phyloP scores from a whole-genome alignment of 768 basidiomycete genomes.

The Boletus coccyginus region DNA sequence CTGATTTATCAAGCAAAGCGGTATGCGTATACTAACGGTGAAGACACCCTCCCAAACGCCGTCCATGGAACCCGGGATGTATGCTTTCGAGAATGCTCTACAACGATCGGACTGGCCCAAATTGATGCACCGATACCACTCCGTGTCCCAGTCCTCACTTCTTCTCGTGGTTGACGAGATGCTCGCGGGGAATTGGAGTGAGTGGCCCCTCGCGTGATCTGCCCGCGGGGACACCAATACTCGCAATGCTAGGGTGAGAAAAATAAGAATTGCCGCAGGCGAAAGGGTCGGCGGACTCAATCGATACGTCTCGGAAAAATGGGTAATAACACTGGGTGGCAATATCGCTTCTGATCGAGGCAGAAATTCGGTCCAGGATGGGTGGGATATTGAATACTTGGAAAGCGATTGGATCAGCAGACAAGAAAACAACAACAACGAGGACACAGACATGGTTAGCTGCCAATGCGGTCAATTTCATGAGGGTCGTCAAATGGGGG shows the following conservation, averaged over 20 bases:
- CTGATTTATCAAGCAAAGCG: background rate
- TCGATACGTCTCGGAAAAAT: conserved; percentile 46
- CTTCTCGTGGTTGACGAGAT: conserved; percentile 13
- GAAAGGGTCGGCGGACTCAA: conserved; percentile 62
- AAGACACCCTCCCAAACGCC: conserved; percentile 82
- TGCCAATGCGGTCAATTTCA: conserved; percentile 64
- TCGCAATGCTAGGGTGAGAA: conserved; percentile 49
- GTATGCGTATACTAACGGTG: conserved; percentile 47
- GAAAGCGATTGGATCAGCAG: conserved; percentile 7
- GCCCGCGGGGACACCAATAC: conserved; percentile 6
- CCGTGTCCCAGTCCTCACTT: conserved; percentile 64
- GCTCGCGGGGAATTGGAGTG: conserved; percentile 15
- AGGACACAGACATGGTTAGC: conserved; percentile 53
- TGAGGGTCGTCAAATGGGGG: conserved; percentile 45
- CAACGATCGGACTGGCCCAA: conserved; percentile 32
- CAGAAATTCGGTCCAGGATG: conserved; percentile 57
- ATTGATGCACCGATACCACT: conserved; percentile 60
- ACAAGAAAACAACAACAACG: conserved; percentile 22
- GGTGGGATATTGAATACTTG: conserved; percentile 61
- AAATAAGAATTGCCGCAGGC: conserved; percentile 69
- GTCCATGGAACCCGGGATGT: conserved; percentile 65
- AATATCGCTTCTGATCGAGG: conserved; percentile 30
- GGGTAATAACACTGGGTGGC: conserved; percentile 25
- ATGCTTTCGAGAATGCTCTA: conserved; percentile 43
- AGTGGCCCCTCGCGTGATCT: background rate